Base-by-base conservation (phyloP, 176 grass and related monocot species). In the Otatea glauca region DNA sequence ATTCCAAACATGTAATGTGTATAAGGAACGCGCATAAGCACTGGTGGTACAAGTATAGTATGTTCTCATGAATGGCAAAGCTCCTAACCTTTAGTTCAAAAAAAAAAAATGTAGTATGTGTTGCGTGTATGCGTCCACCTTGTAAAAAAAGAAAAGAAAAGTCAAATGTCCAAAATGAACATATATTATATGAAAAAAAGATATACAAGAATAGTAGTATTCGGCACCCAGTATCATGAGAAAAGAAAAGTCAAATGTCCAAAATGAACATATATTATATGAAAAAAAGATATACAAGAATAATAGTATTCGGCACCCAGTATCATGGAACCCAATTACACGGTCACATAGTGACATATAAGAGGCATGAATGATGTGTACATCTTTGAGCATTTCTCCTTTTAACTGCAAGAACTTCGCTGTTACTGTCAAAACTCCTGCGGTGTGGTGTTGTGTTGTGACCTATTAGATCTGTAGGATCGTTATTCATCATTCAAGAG, bases 401-500 rank as follows among this genome's bases (percentile, higher is more conserved):
- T 71, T 15, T 55, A 24, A n/a, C 18, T 38, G 14, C 9, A 56
- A 50, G 10, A 86, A 68, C 48, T 65, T 86, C 5, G 21, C 41
- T 68, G 48, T 73, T 60, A 49, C 41, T 50, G 16, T 5, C 6
- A 62, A 85, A 69, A 65, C 24, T 81, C 42, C 42, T 42, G 15
- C 6, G 27, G 17, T 37, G 20, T 67, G 17, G 11, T 90, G 65
- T 2, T 20, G 16, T 20, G 51, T 54, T 55, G 51, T 82, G 48
- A 64, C 53, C 62, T 29, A 69, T 82, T 69, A 62, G 69, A 82
- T 68, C 54, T 41, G 44, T 29, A 56, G 14, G 73, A 77, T 44
- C 29, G 16, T 86, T 86, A 90, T 77, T 86, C 38, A 43, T 67
- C 74, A 35, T 50, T 87, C 15, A 32, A 83, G 32, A 58, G 37